Percentiles rank a stretch among this genome's conserved stretches.
These are phyloP conservation scores for Lathyrus oleraceus DNA, from an alignment of 306 rosid species.

Conservation along the genomic window DNA sequence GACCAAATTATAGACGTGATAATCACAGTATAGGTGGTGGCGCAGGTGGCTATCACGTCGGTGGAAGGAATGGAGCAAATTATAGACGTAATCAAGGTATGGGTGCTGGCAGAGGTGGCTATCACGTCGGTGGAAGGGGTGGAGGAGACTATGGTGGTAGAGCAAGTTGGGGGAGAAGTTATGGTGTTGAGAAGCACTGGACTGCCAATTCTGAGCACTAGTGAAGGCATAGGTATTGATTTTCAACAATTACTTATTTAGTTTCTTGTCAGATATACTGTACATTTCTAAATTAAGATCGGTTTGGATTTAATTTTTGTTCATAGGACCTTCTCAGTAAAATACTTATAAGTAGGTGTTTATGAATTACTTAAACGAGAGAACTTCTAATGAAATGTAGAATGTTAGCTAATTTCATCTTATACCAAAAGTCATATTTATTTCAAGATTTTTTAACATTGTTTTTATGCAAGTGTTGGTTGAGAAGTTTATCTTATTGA, in stretches of 20 bases:
- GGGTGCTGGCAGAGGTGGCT: not conserved
- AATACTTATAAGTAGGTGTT: not conserved
- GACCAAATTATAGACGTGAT: too few species aligned
- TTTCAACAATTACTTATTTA: not conserved
- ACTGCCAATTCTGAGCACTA: constrained; percentile 34
- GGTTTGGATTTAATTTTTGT: not conserved
- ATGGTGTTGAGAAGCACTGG: constrained; percentile 46
- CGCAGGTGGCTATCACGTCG: too few species aligned
- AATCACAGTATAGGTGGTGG: too few species aligned
- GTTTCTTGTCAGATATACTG: not conserved
- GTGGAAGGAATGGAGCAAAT: too few species aligned
- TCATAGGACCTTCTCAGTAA: not conserved
- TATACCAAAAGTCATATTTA: too few species aligned
- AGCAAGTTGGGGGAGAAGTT: constrained; percentile 27
- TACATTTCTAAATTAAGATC: not conserved
- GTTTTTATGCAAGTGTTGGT: not conserved
- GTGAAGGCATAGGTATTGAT: constrained; percentile 44
- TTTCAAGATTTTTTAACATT: too few species aligned
- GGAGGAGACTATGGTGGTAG: constrained; percentile 29
- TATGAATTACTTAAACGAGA: not conserved
- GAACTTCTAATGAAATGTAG: not conserved
- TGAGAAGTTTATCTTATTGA: not conserved
- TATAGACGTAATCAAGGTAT: too few species aligned
- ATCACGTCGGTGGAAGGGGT: constrained; percentile 11
- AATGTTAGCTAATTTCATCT: not conserved